Evolutionary conservation across 2,329 filamentous ascomycete genomes (phyloP).

Genomic region (Exophiala sideris): DNA sequence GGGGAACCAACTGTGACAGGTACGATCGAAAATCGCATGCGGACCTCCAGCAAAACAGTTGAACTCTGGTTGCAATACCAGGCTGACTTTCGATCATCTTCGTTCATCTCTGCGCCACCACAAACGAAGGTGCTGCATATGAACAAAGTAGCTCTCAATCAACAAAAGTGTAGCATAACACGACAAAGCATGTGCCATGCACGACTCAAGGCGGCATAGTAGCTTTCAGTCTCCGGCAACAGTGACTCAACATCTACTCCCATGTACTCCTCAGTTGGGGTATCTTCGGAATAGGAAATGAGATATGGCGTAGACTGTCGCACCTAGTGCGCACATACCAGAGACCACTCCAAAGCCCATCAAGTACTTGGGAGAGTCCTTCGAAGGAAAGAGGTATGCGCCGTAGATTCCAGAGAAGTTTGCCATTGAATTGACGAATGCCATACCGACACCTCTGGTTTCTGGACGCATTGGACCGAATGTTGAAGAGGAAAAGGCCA

Average conservation of each 20-base stretch:
- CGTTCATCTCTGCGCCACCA: no score
- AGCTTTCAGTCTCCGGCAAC: no score
- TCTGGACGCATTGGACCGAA: slow-evolving; percentile 51
- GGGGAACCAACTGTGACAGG: neutral
- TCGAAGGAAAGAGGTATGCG: slow-evolving; percentile 50
- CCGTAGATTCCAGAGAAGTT: slow-evolving; percentile 58
- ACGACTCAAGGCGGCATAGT: no score
- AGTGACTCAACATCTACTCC: no score
- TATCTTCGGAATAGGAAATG: slow-evolving; percentile 1
- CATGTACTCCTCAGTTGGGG: no score
- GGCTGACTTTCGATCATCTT: no score
- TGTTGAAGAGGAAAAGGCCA: slow-evolving; percentile 52
- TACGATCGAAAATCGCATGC: neutral
- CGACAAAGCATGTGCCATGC: no score
- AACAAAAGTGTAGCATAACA: no score
- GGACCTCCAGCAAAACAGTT: no score
- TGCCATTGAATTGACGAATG: slow-evolving; percentile 53
- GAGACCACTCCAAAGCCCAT: slow-evolving; percentile 42
- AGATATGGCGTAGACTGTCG: slow-evolving; percentile 7
- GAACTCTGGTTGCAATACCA: no score
- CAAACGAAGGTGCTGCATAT: no score
- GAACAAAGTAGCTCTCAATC: no score
- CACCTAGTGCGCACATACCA: slow-evolving; percentile 25
- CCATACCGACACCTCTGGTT: slow-evolving; percentile 51
- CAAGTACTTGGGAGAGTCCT: slow-evolving; percentile 50